A percentile compares a stretch with the other conserved stretches of the same genome.
Evolutionary conservation across 768 basidiomycete species (phyloP).

Genomic region (Termitomyces sp.): DNA sequence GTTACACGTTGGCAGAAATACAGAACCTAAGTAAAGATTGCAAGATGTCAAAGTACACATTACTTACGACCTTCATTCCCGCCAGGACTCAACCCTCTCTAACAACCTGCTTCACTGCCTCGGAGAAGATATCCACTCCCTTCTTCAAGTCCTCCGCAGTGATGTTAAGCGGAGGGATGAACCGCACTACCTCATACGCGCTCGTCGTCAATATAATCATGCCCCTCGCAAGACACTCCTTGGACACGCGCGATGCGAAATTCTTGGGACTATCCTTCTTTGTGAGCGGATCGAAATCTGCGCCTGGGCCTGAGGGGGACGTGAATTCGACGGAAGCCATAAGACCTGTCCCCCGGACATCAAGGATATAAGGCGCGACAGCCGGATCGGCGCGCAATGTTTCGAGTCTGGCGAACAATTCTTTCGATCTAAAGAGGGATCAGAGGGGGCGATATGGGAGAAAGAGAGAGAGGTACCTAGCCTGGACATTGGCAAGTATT

Average conservation of each 20-base stretch:
- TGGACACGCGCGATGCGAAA: conserved; percentile 68
- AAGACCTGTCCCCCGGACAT: conserved; percentile 85
- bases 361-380: conserved; percentile 62
- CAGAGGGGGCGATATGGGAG: background rate
- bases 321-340: conserved; percentile 87
- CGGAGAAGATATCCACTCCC: conserved; percentile 61
- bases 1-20: background rate
- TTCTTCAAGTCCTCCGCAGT: conserved; percentile 69
- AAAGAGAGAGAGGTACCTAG: conserved; percentile 41
- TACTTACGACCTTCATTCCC: background rate
- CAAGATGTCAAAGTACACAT: too few relatives aligned
- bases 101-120: conserved; percentile 70
- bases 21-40: background rate
- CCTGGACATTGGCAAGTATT: conserved; percentile 77
- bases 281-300: conserved; percentile 42
- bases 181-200: conserved; percentile 82
- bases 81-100: conserved; percentile 33
- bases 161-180: conserved; percentile 91
- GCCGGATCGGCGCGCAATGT: conserved; percentile 51
- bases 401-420: conserved; percentile 65
- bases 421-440: conserved; percentile 50
- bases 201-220: conserved; percentile 88
- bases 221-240: conserved; percentile 82
- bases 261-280: conserved; percentile 32
- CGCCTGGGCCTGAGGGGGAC: conserved; percentile 50